These are phyloP conservation scores for Triangularia setosa DNA, from an alignment of 2,329 filamentous ascomycete genomes.

Conservation along the genomic window DNA sequence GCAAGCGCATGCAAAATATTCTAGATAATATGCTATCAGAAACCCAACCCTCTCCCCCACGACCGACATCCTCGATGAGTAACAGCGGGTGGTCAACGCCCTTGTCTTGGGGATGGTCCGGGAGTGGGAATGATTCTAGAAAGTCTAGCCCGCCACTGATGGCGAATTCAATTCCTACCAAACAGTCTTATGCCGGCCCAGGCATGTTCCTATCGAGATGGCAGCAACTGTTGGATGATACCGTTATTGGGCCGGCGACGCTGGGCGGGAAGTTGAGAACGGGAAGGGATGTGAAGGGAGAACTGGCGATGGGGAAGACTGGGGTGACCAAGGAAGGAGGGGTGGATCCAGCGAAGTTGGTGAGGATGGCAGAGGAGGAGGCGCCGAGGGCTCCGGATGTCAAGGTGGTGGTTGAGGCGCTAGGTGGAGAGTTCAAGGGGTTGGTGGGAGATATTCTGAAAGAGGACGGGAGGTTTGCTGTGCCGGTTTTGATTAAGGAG, in stretches of 20 bases:
- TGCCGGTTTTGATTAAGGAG: neutral
- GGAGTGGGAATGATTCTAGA: neutral
- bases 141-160: constrained; percentile 1
- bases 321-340: constrained; percentile 27
- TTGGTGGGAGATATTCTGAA: constrained; percentile 17
- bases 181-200: constrained; percentile 49
- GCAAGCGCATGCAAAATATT: constrained; percentile 52
- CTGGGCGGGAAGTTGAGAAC: constrained; percentile 48
- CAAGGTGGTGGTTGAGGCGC: constrained; percentile 36
- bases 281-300: constrained; percentile 49
- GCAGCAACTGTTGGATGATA: constrained; percentile 68
- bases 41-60: neutral
- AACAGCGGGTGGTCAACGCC: constrained; percentile 6
- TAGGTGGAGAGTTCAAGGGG: constrained; percentile 38
- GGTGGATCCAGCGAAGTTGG: constrained; percentile 6
- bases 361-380: constrained; percentile 27
- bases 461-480: constrained; percentile 1
- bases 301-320: constrained; percentile 42
- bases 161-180: neutral
- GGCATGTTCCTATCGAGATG: constrained; percentile 70
- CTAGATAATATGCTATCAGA: constrained; percentile 37
- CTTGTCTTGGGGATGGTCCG: neutral
- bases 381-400: constrained; percentile 40
- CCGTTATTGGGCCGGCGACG: constrained; percentile 60
- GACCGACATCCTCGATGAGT: constrained; percentile 5